These are phyloP conservation scores for Leccinum angustisporum DNA, from an alignment of 1,284 basidiomycete species.

Conservation along the genomic window DNA sequence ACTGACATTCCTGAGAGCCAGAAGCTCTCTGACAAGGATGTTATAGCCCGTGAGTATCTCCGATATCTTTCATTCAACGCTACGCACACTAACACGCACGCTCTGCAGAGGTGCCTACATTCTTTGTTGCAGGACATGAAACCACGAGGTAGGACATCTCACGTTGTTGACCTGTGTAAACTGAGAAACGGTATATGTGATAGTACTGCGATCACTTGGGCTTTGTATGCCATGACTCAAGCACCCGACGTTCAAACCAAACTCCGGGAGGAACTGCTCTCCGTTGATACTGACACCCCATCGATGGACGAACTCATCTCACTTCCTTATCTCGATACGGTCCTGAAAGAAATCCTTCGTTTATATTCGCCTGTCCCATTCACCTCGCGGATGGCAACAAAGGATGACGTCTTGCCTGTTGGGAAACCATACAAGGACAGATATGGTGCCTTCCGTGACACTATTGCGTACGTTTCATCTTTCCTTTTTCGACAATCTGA, in stretches of 20 bases:
- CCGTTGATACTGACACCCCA: constrained; percentile 47
- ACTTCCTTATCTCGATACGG: constrained; percentile 59
- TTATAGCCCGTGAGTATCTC: constrained; percentile 61
- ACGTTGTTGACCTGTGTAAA: neutral
- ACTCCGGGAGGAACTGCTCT: constrained; percentile 65
- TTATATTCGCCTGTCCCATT: constrained; percentile 59
- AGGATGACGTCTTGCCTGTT: constrained; percentile 63
- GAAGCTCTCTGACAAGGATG: constrained; percentile 70
- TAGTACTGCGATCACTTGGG: constrained; percentile 57
- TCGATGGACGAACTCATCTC: constrained; percentile 60
- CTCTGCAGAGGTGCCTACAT: constrained; percentile 37
- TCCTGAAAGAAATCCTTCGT: constrained; percentile 69
- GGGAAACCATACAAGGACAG: constrained; percentile 43
- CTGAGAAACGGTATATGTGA: neutral
- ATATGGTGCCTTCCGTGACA: constrained; percentile 38
- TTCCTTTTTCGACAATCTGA: neutral
- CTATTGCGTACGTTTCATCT: constrained; percentile 16
- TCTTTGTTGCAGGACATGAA: constrained; percentile 71
- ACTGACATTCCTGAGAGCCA: constrained; percentile 57
- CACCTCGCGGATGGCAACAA: constrained; percentile 49
- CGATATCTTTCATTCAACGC: neutral
- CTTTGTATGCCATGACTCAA: constrained; percentile 61
- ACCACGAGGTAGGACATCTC: constrained; percentile 55
- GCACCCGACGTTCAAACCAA: constrained; percentile 58
- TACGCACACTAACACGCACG: neutral